Evolutionary conservation across 371 early-diverging fungal genomes (phyloP), one percentile per base, ranked within the genome.

Genomic region (Mucor irregularis): DNA sequence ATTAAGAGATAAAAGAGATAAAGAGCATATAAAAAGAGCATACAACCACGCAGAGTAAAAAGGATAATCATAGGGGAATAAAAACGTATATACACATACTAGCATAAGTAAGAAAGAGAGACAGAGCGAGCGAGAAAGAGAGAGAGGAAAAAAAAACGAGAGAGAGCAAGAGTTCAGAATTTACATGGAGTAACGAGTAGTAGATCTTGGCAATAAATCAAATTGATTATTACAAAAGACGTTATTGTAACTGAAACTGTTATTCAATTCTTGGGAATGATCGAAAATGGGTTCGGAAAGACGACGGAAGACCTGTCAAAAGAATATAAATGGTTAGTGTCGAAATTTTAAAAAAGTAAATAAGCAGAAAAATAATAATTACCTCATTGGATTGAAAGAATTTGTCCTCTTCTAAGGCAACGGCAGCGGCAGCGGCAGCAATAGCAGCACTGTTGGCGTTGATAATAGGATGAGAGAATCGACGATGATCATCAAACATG

Each of bases 271-370:
- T 16, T 14, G n/a, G n/a, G n/a, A 8, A 29, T 19, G 21, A 42
- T 62, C 58, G 47, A 56, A 59, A 25, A 67, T 58, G 33, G 68
- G 63, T 26, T 67, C 63, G 26, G 63, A 67, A 17, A 62, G 54
- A 19, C 68, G 53, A 45, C 63, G 58, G 35, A 51, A 37, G 2
- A 58, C 21, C 49, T 50, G 37, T 2, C 22, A 21, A 22, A 19
- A 13, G 5, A 42, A 0, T 14, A 30, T 22, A 29, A 30, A 21
- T 24, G 1, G 42, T 13, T 37, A 14, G n/a, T n/a, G n/a, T n/a
- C n/a, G n/a, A n/a, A n/a, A 21, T 1, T 22, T 24, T 14, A 13
- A 17, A 17, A 16, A 14, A 24, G 5, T 5, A 7, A 2, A 22
- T 42, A 22, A 22, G 11, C 26, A 2, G 2, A 21, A 19, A 17